A percentile compares a stretch with the other conserved stretches of the same genome.
Conservation (phyloP, 2,329 filamentous ascomycete species). For the Rhynchosporium graminicola region DNA sequence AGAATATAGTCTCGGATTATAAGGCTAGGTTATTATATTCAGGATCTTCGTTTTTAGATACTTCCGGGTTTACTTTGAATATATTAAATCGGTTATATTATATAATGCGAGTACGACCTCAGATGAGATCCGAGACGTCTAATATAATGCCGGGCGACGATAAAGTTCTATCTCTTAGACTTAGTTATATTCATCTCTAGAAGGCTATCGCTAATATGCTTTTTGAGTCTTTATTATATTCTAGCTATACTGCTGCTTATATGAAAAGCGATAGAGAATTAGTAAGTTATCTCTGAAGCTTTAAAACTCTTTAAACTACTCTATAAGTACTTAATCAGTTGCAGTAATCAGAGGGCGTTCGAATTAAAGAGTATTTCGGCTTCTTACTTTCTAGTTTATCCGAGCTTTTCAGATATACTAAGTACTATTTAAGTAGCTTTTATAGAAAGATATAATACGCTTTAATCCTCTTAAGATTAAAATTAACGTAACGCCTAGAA, state of each 20-base stretch:
- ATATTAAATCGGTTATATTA: no score
- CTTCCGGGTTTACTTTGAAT: no score
- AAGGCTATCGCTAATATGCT: conserved; percentile 12
- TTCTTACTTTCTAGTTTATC: no score
- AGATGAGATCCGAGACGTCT: conserved; percentile 20
- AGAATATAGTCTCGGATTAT: no score
- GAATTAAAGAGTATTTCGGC: no score
- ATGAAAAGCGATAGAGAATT: conserved; percentile 21
- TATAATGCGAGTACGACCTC: no score
- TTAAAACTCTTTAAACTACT: conserved; percentile 21
- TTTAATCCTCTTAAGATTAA: conserved; percentile 21
- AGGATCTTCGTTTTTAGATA: no score
- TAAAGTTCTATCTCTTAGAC: conserved; percentile 18
- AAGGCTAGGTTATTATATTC: no score
- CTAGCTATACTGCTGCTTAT: conserved; percentile 15
- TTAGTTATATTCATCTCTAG: neutral
- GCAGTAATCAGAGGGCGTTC: no score
- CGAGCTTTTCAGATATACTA: conserved; percentile 18
- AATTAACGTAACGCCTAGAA: conserved; percentile 17
- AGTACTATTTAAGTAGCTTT: conserved; percentile 14
- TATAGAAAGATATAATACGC: conserved; percentile 17
- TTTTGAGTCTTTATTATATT: conserved; percentile 11
- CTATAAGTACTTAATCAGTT: conserved; percentile 15
- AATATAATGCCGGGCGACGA: conserved; percentile 18
- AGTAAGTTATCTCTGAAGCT: conserved; percentile 19